phyloP scores from a whole-genome alignment of 345 rosid species.

The Garcia nutans region DNA sequence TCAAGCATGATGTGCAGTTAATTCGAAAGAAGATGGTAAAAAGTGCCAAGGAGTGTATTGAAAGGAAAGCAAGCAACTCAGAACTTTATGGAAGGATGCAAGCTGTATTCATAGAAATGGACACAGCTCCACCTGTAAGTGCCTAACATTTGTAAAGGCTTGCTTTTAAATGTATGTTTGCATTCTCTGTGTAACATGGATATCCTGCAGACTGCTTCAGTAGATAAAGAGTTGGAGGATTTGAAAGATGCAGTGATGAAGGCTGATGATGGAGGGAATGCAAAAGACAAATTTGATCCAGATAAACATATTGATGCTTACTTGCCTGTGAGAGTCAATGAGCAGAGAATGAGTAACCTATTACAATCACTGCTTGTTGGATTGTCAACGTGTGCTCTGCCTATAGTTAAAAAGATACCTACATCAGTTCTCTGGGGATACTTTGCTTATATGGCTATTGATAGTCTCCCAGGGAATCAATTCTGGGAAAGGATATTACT shows the following conservation, averaged over 20 bases:
- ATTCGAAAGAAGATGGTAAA: conserved; percentile 73
- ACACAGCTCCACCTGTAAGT: conserved; percentile 50
- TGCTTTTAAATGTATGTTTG: neutral
- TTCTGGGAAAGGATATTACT: conserved; percentile 80
- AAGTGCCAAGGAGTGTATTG: conserved; percentile 68
- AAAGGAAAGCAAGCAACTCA: conserved; percentile 56
- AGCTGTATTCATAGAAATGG: conserved; percentile 68
- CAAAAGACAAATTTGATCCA: conserved; percentile 57
- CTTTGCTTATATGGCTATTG: conserved; percentile 89
- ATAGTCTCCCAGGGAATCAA: conserved; percentile 84
- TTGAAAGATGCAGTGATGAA: conserved; percentile 76
- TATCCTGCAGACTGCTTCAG: conserved; percentile 45
- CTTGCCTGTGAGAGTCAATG: conserved; percentile 79
- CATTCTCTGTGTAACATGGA: neutral
- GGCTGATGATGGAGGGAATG: conserved; percentile 41
- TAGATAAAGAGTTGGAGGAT: conserved; percentile 58
- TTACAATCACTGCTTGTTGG: conserved; percentile 76
- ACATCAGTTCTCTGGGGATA: conserved; percentile 90
- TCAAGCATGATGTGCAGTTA: conserved; percentile 35
- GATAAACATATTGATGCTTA: conserved; percentile 61
- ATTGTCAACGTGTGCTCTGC: conserved; percentile 48
- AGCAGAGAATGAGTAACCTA: conserved; percentile 77
- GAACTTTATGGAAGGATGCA: conserved; percentile 83
- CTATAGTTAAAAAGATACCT: conserved; percentile 62
- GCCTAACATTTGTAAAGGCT: neutral